Base-by-base conservation (phyloP, 805 yeast species). In the Scheffersomyces lignosus region DNA sequence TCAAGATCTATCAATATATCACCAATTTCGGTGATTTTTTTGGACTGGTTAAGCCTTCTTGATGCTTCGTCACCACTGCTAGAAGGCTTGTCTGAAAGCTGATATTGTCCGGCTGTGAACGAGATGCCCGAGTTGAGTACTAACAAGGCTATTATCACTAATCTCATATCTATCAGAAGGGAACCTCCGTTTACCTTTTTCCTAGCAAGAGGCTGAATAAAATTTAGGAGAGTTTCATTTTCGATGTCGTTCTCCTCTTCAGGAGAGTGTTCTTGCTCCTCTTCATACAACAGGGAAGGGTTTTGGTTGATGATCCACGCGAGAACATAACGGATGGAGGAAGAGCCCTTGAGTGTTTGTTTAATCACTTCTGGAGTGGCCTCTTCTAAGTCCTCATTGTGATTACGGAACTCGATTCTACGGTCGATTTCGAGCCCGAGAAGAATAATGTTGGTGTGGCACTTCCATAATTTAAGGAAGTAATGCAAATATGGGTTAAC, bases 181-280 rank as follows among this genome's bases (percentile, higher is more conserved):
- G 83, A 71, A 3, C 91, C 90, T 34, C 73, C 72, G 15, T 81
- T 78, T 15, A 71, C 56, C 12, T 56, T 53, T 37, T 77, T 73
- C 42, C 90, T 64, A 1, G 82, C 85, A 60, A 78, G 73, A 2
- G 90, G 89, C 15, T 81, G 78, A 68, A 79, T 70, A 51, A 80
- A 83, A 36, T 78, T 71, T 25, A 74, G 56, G 16, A 83, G 63
- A 7, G 86, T 70, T 47, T 79, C 80, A 47, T 78, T 80, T 36
- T 70, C 61, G 17, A 81, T 61, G 52, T 84, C 93, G 48, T 80
- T 83, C 14, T 50, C 49, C 18, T 25, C 36, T 10, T 12, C 25
- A 1, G 14, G 29, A 12, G 31, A 36, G 17, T 49, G 48, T 31
- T 38, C 38, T 14, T 22, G 6, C 3, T 32, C 41, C 2, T 41